phyloP scores from a whole-genome alignment of 108 stramenopile genomes.

The Fragilariopsis cylindrus region DNA sequence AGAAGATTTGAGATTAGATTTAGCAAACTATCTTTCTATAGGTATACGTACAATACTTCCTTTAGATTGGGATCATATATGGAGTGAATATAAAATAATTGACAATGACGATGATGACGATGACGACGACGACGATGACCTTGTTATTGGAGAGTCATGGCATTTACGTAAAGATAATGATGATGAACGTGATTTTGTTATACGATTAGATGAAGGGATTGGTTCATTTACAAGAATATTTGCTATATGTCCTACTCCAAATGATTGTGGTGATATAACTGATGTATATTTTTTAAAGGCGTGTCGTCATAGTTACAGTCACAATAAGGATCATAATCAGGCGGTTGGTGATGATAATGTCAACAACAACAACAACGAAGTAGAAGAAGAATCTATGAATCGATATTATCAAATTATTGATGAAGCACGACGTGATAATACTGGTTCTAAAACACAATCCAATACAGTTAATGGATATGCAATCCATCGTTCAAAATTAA shows the following conservation, averaged over 20 bases:
- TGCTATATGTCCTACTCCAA: slow-evolving; percentile 37
- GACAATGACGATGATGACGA: background rate
- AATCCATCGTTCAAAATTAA: slow-evolving; percentile 29
- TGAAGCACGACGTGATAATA: slow-evolving; percentile 24
- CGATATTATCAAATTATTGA: slow-evolving; percentile 27
- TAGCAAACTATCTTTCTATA: slow-evolving; percentile 45
- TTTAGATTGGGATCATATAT: slow-evolving; percentile 57
- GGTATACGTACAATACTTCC: slow-evolving; percentile 37
- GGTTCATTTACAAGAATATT: slow-evolving; percentile 47
- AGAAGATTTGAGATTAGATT: slow-evolving; percentile 45
- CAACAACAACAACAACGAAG: background rate
- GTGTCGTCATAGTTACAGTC: background rate
- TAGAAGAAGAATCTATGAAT: slow-evolving; percentile 11
- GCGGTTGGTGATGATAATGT: slow-evolving; percentile 41
- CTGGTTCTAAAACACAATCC: slow-evolving; percentile 37
- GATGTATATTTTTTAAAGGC: slow-evolving; percentile 24
- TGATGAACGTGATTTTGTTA: slow-evolving; percentile 44
- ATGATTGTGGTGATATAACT: slow-evolving; percentile 44
- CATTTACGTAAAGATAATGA: slow-evolving; percentile 21
- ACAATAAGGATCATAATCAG: background rate
- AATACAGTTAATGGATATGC: slow-evolving; percentile 38
- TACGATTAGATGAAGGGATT: slow-evolving; percentile 52
- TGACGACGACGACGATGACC: background rate
- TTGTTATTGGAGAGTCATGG: background rate
- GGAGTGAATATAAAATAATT: slow-evolving; percentile 39